These are phyloP conservation scores for Macrolepiota dolichaula DNA, from an alignment of 768 basidiomycete genomes.

Conservation along the genomic window DNA sequence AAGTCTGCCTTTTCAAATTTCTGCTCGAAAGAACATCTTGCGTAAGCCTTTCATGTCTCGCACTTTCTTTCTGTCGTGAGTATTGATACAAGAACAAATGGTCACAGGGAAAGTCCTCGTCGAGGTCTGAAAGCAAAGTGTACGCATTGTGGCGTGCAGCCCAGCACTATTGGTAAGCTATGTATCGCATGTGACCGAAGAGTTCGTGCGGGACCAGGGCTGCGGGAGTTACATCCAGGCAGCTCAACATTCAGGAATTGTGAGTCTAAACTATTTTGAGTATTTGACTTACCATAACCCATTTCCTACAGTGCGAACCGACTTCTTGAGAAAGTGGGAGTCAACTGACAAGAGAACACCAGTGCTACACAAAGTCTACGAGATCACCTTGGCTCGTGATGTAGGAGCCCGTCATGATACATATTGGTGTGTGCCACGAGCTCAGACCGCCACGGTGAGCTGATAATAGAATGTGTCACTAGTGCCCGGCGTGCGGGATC, in stretches of 20 bases:
- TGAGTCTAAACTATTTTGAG: slow-evolving; percentile 24
- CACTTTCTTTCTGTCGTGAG: slow-evolving; percentile 1
- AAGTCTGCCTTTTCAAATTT: slow-evolving; percentile 49
- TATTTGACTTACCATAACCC: slow-evolving; percentile 7
- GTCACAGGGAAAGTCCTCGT: slow-evolving; percentile 47
- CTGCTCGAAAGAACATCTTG: slow-evolving; percentile 58
- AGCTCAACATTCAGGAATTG: slow-evolving; percentile 50
- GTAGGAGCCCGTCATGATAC: slow-evolving; percentile 41
- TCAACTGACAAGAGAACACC: slow-evolving; percentile 29
- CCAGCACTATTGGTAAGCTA: slow-evolving; percentile 40
- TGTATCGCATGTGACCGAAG: slow-evolving; percentile 51
- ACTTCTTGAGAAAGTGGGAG: slow-evolving; percentile 58
- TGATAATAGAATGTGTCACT: not conserved
- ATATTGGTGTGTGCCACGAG: slow-evolving; percentile 36
- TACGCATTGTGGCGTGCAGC: slow-evolving; percentile 42
- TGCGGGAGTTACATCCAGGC: slow-evolving; percentile 46
- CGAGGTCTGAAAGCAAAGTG: slow-evolving; percentile 46
- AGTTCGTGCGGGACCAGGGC: slow-evolving; percentile 35
- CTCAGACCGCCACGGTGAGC: too few species aligned
- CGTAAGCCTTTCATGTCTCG: slow-evolving; percentile 29
- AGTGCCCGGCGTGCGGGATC: slow-evolving; percentile 33
- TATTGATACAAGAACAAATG: slow-evolving; percentile 1
- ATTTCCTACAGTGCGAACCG: slow-evolving; percentile 35
- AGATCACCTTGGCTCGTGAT: slow-evolving; percentile 42
- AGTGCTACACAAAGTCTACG: slow-evolving; percentile 53